Percentiles rank a stretch among this genome's conserved stretches.
Evolutionary conservation across 1,139 yeast species (phyloP).

Genomic region (Taiozyma sp.): DNA sequence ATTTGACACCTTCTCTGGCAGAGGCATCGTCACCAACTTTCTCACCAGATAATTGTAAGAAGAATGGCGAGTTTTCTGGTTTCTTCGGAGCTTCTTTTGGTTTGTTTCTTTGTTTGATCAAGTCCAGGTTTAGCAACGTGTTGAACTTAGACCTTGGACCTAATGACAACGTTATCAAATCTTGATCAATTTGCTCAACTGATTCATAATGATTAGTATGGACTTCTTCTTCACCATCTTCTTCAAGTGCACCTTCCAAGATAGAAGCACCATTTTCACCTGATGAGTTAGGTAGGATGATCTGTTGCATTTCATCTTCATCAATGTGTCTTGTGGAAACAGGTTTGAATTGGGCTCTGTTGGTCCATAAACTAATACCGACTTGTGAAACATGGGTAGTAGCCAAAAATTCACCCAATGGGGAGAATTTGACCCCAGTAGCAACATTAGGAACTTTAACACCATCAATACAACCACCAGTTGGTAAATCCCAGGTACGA

Average conservation of each 20-base stretch:
- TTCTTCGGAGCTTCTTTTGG: constrained; percentile 88
- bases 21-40: constrained; percentile 68
- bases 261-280: constrained; percentile 78
- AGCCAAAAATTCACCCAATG: constrained; percentile 87
- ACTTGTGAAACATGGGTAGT: constrained; percentile 90
- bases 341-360: constrained; percentile 73
- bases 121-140: constrained; percentile 77
- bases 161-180: constrained; percentile 67
- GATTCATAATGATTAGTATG: constrained; percentile 42
- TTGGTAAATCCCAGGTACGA: constrained; percentile 96
- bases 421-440: constrained; percentile 76
- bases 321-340: constrained; percentile 73
- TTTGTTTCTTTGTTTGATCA: constrained; percentile 80
- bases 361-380: constrained; percentile 92
- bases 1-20: constrained; percentile 47
- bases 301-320: constrained; percentile 62
- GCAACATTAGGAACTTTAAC: constrained; percentile 74
- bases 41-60: constrained; percentile 62
- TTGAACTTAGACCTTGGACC: constrained; percentile 78
- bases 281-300: constrained; percentile 70
- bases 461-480: constrained; percentile 97
- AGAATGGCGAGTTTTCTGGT: constrained; percentile 81
- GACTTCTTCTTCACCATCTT: constrained; percentile 25
- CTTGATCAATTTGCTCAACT: constrained; percentile 58
- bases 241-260: constrained; percentile 74